phyloP scores from a whole-genome alignment of 345 rosid species.

The Kandelia obovata region DNA sequence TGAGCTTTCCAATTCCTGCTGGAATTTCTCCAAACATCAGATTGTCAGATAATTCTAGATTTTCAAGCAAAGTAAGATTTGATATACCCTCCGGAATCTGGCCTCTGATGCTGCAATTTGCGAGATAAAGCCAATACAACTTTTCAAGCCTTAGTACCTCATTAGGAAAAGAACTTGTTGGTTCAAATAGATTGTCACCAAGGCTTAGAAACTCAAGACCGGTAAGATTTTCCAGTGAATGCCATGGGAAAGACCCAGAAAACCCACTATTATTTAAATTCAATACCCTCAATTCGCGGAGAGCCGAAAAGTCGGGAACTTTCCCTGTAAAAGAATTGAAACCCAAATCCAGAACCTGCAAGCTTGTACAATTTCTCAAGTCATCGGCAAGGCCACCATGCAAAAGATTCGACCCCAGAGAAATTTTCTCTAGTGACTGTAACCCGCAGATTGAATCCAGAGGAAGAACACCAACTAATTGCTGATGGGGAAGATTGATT shows the following conservation, averaged over 20 bases:
- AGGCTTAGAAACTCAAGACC: conserved; percentile 59
- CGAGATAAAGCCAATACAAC: conserved; percentile 61
- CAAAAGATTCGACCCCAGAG: conserved; percentile 47
- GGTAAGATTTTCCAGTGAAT: conserved; percentile 46
- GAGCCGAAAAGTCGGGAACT: conserved; percentile 55
- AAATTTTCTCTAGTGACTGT: conserved; percentile 45
- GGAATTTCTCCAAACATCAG: conserved; percentile 58
- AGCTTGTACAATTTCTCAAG: conserved; percentile 42
- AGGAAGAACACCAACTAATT: conserved; percentile 48
- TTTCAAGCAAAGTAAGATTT: conserved; percentile 47
- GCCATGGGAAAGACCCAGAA: conserved; percentile 72
- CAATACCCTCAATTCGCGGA: conserved; percentile 40
- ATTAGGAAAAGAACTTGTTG: conserved; percentile 45
- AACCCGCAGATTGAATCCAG: conserved; percentile 53
- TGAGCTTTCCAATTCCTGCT: conserved; percentile 42
- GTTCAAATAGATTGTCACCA: conserved; percentile 62
- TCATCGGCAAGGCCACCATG: conserved; percentile 34
- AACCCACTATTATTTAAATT: conserved; percentile 59
- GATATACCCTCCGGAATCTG: conserved; percentile 61
- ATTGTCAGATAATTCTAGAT: conserved; percentile 71
- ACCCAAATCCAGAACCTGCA: conserved; percentile 59
- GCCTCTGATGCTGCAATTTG: conserved; percentile 69
- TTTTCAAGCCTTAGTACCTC: conserved; percentile 51
- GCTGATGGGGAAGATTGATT: conserved; percentile 49
- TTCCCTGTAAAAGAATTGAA: conserved; percentile 53